A percentile compares a stretch with the other conserved stretches of the same genome.
Conservation (phyloP, 2,329 filamentous ascomycete species). For the Colletotrichum spaethianum region DNA sequence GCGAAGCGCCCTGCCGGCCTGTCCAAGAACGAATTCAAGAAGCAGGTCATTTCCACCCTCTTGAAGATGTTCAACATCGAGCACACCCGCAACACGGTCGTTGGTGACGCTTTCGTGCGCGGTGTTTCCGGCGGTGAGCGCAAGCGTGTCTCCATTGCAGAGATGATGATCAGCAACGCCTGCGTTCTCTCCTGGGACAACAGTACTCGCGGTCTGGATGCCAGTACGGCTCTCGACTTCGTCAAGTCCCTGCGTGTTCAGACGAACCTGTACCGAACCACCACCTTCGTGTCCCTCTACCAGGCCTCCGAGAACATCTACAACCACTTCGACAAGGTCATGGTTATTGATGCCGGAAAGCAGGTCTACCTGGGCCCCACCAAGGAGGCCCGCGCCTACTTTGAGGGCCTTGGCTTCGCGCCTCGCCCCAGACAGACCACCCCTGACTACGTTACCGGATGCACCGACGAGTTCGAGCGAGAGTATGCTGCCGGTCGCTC, state of each 20-base stretch:
- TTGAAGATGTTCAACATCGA: conserved; percentile 96
- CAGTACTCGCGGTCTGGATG: conserved; percentile 77
- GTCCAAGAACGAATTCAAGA: conserved; percentile 81
- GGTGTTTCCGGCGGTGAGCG: conserved; percentile 86
- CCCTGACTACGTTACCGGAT: conserved; percentile 85
- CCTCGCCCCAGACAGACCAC: conserved; percentile 84
- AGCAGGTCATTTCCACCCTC: conserved; percentile 80
- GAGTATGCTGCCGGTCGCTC: conserved; percentile 80
- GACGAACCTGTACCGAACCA: conserved; percentile 87
- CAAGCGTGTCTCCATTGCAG: conserved; percentile 86
- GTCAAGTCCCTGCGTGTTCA: conserved; percentile 81
- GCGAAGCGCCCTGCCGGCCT: conserved; percentile 83
- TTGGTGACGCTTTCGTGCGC: conserved; percentile 85
- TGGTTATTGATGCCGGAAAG: conserved; percentile 82
- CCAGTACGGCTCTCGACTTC: conserved; percentile 77
- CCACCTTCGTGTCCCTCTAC: conserved; percentile 89
- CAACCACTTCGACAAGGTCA: conserved; percentile 84
- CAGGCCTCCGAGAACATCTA: conserved; percentile 89
- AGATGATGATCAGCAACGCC: conserved; percentile 83
- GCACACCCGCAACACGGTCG: conserved; percentile 87
- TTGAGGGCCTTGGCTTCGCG: conserved; percentile 82
- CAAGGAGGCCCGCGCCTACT: conserved; percentile 78
- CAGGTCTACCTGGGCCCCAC: conserved; percentile 83
- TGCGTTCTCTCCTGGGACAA: conserved; percentile 85
- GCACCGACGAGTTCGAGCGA: conserved; percentile 87